Evolutionary conservation across 345 rosid species (phyloP), one percentile per base, ranked within the genome.

Genomic region (Euphorbia peplus): DNA sequence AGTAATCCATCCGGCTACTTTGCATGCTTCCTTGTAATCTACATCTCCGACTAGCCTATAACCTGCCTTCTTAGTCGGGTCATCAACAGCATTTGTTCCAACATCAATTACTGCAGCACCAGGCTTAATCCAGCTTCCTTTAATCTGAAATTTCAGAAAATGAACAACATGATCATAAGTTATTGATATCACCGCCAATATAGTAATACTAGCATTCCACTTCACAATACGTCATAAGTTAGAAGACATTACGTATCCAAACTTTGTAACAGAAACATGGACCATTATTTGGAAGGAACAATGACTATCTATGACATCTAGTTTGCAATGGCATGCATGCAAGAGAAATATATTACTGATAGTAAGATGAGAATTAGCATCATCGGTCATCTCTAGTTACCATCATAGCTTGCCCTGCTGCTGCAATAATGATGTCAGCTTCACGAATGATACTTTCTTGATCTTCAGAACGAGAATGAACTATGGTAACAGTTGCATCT

Each of bases 61-160:
- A 47, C 98, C 98, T 8, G 95, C 54, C 72, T 89, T 89, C 82
- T 63, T 89, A 37, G 80, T 89, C 14, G 91, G 76, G 76, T 90
- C 96, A 68, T 81, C 90, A 0, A 93, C 68, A 24, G 98, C 90
- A 35, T 93, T 89, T 62, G 91, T 93, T 44, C 96, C 98, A 46
- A 93, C 96, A 80, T 93, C 97, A n/a, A 93, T 86, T 29, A 90
- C 90, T 1, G 97, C 98, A 56, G 96, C 98, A 54, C 98, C 98
- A 19, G 92, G 92, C 61, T 93, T 93, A 75, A 93, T 93, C 98
- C 98, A 93, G 70, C 86, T 73, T 3, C 97, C 92, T 74, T 85
- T 90, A 55, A 93, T 87, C 98, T 92, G 84, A 62, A 77, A 73
- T 26, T 63, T 13, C 41, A 62, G 35, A 52, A 68, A 68, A 67